phyloP scores from a whole-genome alignment of 257 asterid genomes.

The Solanum arcanum region DNA sequence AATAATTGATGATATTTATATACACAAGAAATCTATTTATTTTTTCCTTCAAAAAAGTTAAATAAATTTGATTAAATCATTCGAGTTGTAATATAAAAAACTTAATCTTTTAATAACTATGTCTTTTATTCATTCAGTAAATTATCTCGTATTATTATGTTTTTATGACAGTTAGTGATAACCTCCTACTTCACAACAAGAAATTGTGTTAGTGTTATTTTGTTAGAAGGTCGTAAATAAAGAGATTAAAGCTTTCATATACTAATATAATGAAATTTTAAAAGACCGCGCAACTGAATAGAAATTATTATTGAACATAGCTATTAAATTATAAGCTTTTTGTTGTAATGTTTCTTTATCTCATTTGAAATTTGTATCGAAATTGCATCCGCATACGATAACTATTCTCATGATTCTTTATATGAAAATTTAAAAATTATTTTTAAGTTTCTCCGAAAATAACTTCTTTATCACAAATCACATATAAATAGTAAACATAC shows the following conservation, averaged over 20 bases:
- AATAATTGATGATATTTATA: background rate
- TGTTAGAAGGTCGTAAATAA: background rate
- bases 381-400: background rate
- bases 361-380: background rate
- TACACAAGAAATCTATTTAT: background rate
- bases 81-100: background rate
- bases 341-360: background rate
- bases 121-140: too few relatives aligned
- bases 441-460: background rate
- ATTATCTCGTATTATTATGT: too few relatives aligned
- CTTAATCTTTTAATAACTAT: background rate
- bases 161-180: too few relatives aligned
- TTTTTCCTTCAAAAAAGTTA: background rate
- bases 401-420: too few relatives aligned
- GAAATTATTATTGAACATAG: background rate
- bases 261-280: background rate
- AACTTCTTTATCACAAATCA: background rate
- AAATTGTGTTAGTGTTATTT: background rate
- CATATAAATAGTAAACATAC: fast-evolving
- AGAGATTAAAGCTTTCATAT: background rate
- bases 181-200: too few relatives aligned
- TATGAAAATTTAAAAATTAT: too few relatives aligned
- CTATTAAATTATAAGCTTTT: background rate
- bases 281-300: background rate
- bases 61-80: background rate